Evolutionary conservation across 2,329 filamentous ascomycete genomes (phyloP), one percentile per base, ranked within the genome.

Genomic region (Fusarium napiforme): DNA sequence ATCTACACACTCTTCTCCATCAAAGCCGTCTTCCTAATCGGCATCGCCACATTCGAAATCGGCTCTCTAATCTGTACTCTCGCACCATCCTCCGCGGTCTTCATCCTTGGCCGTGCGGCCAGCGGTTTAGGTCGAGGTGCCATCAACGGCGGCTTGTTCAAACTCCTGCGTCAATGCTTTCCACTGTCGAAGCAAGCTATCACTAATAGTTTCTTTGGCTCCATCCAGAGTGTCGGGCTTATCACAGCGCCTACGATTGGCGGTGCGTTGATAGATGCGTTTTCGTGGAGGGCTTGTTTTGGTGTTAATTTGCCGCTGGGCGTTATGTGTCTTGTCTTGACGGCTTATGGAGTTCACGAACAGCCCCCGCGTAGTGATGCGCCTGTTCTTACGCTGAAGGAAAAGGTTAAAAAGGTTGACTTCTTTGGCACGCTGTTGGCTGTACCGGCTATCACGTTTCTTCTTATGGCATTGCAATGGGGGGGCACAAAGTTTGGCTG

Each of bases 101-200:
- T 84, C 32, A 82, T 84, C 32, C 69, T 82, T 21, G 82, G 82
- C 3, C 80, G 82, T 2, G 82, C 82, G 6, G 66, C 84, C 9
- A 80, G 78, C 11, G 82, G 82, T 18, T 65, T 83, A 11, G 82
- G 82, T 2, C 72, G 75, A 2, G 76, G 76, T 1, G 75, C 72
- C 8, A 67, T 78, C 9, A 78, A 77, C 8, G 76, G 76, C 1
- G 76, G 76, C 5, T 14, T 78, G 21, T 73, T 78, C 14, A 78
- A 77, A 42, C 74, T 78, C 4, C 37, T 78, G 2, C 73, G 75
- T 0, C 71, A 76, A 37, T 75, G 68, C 12, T 78, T 78, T 5
- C 76, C 75, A 1, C 69, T 78, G 5, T 67, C 66, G 0, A 70
- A 73, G 4, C 74, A 77, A 23, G 72, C 74, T 2, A 65, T 78